Percentiles rank a stretch among this genome's conserved stretches.
These are phyloP conservation scores for Endoconidiophora laricicola DNA, from an alignment of 2,329 filamentous ascomycete species.

Conservation along the genomic window DNA sequence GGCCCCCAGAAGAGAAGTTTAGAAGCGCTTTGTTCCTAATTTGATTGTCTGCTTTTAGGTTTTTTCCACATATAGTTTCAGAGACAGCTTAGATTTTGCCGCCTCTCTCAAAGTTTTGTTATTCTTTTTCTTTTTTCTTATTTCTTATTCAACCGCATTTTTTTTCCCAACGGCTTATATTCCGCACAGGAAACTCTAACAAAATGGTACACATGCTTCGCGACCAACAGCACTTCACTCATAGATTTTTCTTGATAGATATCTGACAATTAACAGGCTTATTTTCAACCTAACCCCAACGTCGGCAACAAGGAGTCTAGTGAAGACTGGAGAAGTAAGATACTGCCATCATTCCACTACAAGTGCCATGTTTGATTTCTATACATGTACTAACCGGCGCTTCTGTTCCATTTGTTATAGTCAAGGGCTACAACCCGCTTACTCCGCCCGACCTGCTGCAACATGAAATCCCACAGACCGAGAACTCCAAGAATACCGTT, in stretches of 20 bases:
- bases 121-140: slow-evolving; percentile 1
- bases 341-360: slow-evolving; percentile 5
- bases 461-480: slow-evolving; percentile 62
- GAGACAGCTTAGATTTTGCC: not conserved
- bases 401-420: slow-evolving; percentile 28
- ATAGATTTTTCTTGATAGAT: not conserved
- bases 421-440: slow-evolving; percentile 84
- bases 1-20: too few relatives aligned
- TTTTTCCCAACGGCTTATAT: slow-evolving; percentile 8
- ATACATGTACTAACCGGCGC: not conserved
- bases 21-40: too few relatives aligned
- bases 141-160: not conserved
- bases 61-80: too few relatives aligned
- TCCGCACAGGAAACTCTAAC: slow-evolving; percentile 3
- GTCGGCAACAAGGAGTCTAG: slow-evolving; percentile 57
- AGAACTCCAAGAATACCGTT: slow-evolving; percentile 47
- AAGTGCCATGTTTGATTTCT: not conserved
- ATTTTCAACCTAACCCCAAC: slow-evolving; percentile 23
- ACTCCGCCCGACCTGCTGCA: slow-evolving; percentile 78
- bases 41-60: too few relatives aligned
- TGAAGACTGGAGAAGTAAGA: slow-evolving; percentile 70
- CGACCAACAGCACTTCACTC: not conserved
- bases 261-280: slow-evolving; percentile 4
- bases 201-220: slow-evolving; percentile 4
- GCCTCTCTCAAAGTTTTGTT: slow-evolving; percentile 6